phyloP scores from a whole-genome alignment of 2,329 filamentous ascomycete species.

The Clonostachys rosea region DNA sequence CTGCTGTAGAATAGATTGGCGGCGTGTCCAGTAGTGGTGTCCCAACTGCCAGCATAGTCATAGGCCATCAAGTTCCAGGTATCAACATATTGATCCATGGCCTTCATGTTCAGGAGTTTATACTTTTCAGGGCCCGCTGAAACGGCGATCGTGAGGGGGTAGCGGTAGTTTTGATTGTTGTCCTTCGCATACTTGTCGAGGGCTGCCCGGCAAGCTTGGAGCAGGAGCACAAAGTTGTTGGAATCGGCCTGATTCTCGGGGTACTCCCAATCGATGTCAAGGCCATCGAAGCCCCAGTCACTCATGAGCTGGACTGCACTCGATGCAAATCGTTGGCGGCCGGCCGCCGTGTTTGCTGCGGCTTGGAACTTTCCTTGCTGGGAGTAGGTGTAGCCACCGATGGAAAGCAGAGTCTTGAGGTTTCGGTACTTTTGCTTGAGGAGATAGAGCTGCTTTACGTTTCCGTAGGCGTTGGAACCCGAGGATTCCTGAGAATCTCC shows the following conservation, averaged over 20 bases:
- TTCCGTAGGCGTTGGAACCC: constrained; percentile 71
- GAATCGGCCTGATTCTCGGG: constrained; percentile 50
- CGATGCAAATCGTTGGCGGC: constrained; percentile 67
- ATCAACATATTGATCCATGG: constrained; percentile 63
- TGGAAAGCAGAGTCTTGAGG: constrained; percentile 79
- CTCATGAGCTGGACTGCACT: constrained; percentile 72
- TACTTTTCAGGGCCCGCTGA: constrained; percentile 60
- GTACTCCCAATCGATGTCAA: constrained; percentile 68
- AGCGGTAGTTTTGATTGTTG: constrained; percentile 37
- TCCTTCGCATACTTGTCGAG: constrained; percentile 51
- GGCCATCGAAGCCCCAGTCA: constrained; percentile 72
- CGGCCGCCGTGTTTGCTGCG: constrained; percentile 65
- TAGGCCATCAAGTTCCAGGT: constrained; percentile 87
- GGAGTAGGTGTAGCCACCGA: constrained; percentile 91
- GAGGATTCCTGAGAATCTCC: neutral
- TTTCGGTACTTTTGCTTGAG: constrained; percentile 78
- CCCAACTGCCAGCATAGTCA: constrained; percentile 84
- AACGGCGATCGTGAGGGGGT: constrained; percentile 60
- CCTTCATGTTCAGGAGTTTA: constrained; percentile 53
- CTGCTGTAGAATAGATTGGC: constrained; percentile 67
- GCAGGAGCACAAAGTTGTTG: constrained; percentile 50
- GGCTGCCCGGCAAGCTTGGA: constrained; percentile 48
- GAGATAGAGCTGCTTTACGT: constrained; percentile 81
- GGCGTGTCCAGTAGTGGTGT: constrained; percentile 66
- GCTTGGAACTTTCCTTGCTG: constrained; percentile 65